Evolutionary conservation across 345 rosid species (phyloP), one percentile per base, ranked within the genome.

Genomic region (Citrus cavaleriei): DNA sequence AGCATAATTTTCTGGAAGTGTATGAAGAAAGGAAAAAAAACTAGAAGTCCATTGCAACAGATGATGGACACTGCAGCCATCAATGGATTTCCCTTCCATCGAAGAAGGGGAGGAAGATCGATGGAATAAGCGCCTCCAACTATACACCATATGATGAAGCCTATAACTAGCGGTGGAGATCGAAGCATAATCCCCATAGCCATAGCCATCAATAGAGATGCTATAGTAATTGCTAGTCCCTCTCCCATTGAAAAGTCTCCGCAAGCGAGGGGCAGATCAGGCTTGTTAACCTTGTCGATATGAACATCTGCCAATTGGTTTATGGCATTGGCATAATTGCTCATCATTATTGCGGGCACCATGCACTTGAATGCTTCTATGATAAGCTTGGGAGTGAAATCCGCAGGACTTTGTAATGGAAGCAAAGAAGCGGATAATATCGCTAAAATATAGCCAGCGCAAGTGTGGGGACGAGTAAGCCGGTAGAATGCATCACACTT

Each of bases 351-450:
- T 51, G 57, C 57, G 21, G 57, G 57, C 18, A 51, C 57, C 19
- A 51, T 51, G 57, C 19, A 51, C 57, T 84, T 78, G 19, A 84
- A 32, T 24, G 81, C 27, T 21, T 82, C 82, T 40, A n/a, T 38
- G 49, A 81, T 65, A 62, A 81, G 81, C 3, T 65, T 34, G 34
- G 80, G 80, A 61, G 82, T 81, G 40, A 84, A 19, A 14, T 84
- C 87, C 10, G n/a, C 21, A 24, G 72, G 32, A 2, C 42, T 65
- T 72, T 78, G 68, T 0, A 81, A 38, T 16, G 86, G 78, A 37
- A 84, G 86, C 59, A 84, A 67, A 13, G 84, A 84, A 24, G 81
- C 82, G 5, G 84, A 81, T 37, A 75, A 75, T 70, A 84, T 71
- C 57, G 80, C 84, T 25, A 75, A 58, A 16, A 78, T 7, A 82